Base-by-base conservation (phyloP, 306 rosid genomes). In the Prunus davidiana region DNA sequence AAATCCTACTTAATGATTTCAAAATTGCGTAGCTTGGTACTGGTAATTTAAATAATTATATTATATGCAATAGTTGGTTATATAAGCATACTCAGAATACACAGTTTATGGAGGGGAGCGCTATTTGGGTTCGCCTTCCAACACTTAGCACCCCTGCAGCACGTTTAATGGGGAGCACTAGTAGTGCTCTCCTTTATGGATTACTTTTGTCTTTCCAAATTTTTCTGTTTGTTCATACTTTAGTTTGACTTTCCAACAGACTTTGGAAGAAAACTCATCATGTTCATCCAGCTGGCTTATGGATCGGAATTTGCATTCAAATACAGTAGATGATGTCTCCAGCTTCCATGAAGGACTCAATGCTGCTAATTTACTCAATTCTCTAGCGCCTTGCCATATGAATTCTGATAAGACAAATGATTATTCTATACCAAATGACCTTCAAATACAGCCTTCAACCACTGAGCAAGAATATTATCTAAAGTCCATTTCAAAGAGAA, bases 241-340 rank as follows among this genome's bases (percentile, higher is more conserved):
- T 66, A 30, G 43, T 81, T 84, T 75, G 62, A 68, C 50, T 72
- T 82, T 55, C 75, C 22, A 71, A 71, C 89, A 89, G 96, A 86
- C 78, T 28, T 79, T 76, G 73, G 70, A 70, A 78, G 78, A 78
- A 58, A 80, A 68, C 72, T 79, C 80, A 50, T 78, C 84, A 71
- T 55, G 64, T 41, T 58, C 76, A 32, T 62, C 83, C 69, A 78
- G 61, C 51, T 86, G 79, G 90, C 80, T 86, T 55, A 63, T 80
- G 75, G 88, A 85, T 83, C 81, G 22, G 78, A 62, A 73, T 57
- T 43, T 52, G 61, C 81, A 73, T 67, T 56, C 82, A 67, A 67
- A 76, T 71, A 72, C 77, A 49, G 76, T 54, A 19, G 70, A 73
- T 79, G 81, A 84, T 71, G 62, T 75, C 56, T 72, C 56, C 56